Conservation (phyloP, 148 eudicot species). For the Polygonum aviculare region DNA sequence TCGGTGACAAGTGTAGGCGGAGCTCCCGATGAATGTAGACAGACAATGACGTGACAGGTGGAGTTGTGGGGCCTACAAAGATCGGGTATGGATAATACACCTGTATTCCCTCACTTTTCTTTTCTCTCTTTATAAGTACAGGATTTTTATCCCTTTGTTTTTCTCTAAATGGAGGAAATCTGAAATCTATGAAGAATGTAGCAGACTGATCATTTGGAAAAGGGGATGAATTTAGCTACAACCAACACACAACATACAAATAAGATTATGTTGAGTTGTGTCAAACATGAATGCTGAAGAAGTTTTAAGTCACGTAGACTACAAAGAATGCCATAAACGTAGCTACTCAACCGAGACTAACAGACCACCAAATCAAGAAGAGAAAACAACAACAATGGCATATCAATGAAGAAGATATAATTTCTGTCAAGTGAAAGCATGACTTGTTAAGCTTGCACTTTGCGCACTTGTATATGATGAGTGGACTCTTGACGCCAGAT, state of each 20-base stretch:
- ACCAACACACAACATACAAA: not conserved
- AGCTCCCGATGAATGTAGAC: not conserved
- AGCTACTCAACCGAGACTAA: not conserved
- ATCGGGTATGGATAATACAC: not conserved
- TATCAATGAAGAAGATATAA: not conserved
- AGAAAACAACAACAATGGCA: not conserved
- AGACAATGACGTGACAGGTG: not conserved
- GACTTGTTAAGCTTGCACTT: slow-evolving; percentile 42
- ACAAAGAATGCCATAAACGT: not conserved
- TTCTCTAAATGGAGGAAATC: no score
- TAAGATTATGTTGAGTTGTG: not conserved
- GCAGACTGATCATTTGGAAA: not conserved
- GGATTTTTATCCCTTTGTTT: no score
- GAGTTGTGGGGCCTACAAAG: not conserved
- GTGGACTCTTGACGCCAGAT: slow-evolving; percentile 94
- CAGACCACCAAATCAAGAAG: not conserved
- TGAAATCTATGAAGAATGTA: no score
- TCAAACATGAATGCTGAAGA: not conserved
- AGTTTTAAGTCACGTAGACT: not conserved
- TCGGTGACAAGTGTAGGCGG: not conserved
- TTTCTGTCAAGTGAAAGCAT: not conserved
- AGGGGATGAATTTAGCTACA: not conserved
- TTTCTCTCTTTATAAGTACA: no score
- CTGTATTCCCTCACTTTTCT: no score
- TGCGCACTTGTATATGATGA: slow-evolving; percentile 94